Base-by-base conservation (phyloP, 306 rosid species). In the Myrica gale region DNA sequence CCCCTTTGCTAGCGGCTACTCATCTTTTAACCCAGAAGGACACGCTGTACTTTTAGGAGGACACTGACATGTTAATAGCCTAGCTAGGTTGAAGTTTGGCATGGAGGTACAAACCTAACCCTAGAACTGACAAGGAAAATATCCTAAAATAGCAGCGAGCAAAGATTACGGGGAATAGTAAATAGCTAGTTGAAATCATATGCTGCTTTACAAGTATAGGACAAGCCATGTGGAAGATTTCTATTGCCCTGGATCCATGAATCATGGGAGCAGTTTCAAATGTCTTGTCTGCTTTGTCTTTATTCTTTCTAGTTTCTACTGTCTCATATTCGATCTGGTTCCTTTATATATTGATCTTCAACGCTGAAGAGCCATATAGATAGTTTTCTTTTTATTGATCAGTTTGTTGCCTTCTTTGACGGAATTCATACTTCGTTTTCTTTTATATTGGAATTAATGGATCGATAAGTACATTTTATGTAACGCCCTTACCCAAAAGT, bases 151-250 rank as follows among this genome's bases (percentile, higher is more conserved):
- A n/a, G n/a, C n/a, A n/a, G n/a, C n/a, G n/a, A n/a, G n/a, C n/a
- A n/a, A n/a, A n/a, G n/a, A n/a, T n/a, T n/a, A n/a, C n/a, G n/a
- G n/a, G n/a, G n/a, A n/a, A n/a, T n/a, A n/a, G n/a, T n/a, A n/a
- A n/a, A n/a, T n/a, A n/a, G n/a, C n/a, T n/a, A 8, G 7, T 16
- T 41, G 26, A 37, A 32, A 62, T 62, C 45, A 37, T 37, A 45
- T 62, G 69, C 7, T 65, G 70, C 50, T 65, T 65, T 65, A 41
- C 21, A 6, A 41, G 48, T 41, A 16, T 13, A 65, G 48, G 50
- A 65, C 70, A 65, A 65, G 70, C 17, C 50, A 65, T 41, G 70
- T 41, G 70, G 70, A n/a, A 42, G 70, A 65, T 65, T 65, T 6
- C 23, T 65, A 6, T n/a, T 16, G 17, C 2, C 7, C 48, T 65